Evolutionary conservation across 2,329 filamentous ascomycete genomes (phyloP).

Genomic region (Fusarium dimerum): DNA sequence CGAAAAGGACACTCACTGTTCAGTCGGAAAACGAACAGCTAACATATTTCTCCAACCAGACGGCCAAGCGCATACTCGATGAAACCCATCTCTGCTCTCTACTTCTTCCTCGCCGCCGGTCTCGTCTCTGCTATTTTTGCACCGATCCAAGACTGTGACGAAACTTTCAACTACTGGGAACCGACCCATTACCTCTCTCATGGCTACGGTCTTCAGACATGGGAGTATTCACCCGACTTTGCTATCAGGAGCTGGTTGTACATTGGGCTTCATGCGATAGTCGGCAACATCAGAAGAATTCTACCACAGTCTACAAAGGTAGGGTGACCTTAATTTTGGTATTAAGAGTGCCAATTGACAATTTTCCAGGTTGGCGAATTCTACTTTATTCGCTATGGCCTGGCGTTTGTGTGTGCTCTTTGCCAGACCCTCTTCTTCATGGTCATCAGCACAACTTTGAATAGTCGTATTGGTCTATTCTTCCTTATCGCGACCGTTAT

Average conservation of each 20-base stretch:
- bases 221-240: constrained; percentile 96
- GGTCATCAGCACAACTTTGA: constrained; percentile 73
- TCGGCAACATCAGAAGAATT: constrained; percentile 67
- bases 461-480: constrained; percentile 80
- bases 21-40: constrained; percentile 1
- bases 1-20: neutral
- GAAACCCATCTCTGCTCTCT: constrained; percentile 76
- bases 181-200: constrained; percentile 92
- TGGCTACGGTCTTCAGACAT: constrained; percentile 92
- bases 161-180: constrained; percentile 99
- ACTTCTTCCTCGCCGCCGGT: constrained; percentile 74
- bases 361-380: constrained; percentile 66
- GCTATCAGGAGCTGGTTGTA: constrained; percentile 97
- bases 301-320: constrained; percentile 63
- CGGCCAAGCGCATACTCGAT: constrained; percentile 61
- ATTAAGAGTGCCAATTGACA: constrained; percentile 4
- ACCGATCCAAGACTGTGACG: constrained; percentile 96
- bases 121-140: constrained; percentile 76
- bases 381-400: constrained; percentile 76
- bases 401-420: constrained; percentile 76
- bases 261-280: constrained; percentile 72
- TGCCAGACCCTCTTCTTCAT: constrained; percentile 83
- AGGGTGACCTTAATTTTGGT: neutral
- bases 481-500: constrained; percentile 77
- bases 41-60: constrained; percentile 30